phyloP scores from a whole-genome alignment of 176 grass and related monocot species.

The Aegilops bicornis region DNA sequence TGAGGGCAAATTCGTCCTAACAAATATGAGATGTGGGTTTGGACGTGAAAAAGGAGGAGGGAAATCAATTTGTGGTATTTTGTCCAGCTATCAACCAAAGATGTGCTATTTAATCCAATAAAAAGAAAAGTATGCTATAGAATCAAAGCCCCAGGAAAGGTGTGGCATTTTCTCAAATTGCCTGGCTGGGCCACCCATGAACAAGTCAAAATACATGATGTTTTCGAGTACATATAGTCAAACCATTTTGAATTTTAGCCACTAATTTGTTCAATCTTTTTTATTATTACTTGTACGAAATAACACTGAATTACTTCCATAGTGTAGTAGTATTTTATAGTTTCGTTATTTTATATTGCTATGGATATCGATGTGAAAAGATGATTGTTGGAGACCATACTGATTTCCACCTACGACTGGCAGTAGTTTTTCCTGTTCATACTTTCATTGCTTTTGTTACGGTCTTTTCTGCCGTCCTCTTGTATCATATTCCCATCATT shows the following conservation, averaged over 20 bases:
- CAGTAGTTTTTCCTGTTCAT: slow-evolving; percentile 2
- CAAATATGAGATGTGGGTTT: too few species aligned
- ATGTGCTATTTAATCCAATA: too few species aligned
- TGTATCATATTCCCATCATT: neutral
- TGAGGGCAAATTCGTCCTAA: too few species aligned
- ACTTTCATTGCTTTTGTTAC: neutral
- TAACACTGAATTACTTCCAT: neutral
- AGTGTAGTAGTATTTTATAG: neutral
- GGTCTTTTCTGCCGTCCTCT: neutral
- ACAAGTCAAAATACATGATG: neutral
- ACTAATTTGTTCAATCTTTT: neutral
- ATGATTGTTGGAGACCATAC: slow-evolving; percentile 10
- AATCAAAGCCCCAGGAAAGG: too few species aligned
- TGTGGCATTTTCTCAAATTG: too few species aligned
- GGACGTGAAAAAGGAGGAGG: too few species aligned
- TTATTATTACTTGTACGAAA: neutral
- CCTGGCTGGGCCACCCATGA: neutral
- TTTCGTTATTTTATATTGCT: neutral
- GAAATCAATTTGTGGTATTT: too few species aligned
- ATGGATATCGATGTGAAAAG: neutral
- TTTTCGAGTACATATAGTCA: neutral
- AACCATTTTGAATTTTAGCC: neutral
- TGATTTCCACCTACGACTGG: neutral
- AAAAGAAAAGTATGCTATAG: too few species aligned
- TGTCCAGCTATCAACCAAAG: too few species aligned